Percentiles rank a stretch among this genome's conserved stretches.
Conservation (phyloP, 306 rosid species). For the Dalbergia oliveri region DNA sequence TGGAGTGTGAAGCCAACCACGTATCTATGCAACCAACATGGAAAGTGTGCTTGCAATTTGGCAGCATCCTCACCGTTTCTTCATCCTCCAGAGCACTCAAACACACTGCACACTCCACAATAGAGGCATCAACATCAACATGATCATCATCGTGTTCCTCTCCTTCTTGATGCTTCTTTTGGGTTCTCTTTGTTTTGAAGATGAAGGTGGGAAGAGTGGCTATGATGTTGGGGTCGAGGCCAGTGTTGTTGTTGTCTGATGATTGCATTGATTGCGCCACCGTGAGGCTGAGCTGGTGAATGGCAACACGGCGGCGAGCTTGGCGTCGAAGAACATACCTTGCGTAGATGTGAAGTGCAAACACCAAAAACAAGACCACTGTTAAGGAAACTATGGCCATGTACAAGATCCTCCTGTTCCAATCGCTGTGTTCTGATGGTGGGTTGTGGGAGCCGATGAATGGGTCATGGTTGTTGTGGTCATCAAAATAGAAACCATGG, state of each 20-base stretch:
- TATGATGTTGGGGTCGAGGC: constrained; percentile 60
- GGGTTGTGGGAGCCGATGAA: neutral
- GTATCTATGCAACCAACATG: constrained; percentile 66
- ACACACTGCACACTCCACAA: constrained; percentile 67
- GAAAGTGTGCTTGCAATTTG: constrained; percentile 70
- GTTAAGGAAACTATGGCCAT: constrained; percentile 68
- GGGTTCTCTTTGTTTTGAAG: constrained; percentile 11
- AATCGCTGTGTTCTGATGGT: constrained; percentile 2
- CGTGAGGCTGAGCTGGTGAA: constrained; percentile 57
- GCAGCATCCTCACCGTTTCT: constrained; percentile 58
- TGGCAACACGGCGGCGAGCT: constrained; percentile 63
- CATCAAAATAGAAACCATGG: neutral
- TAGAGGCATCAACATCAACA: neutral
- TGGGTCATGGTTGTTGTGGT: neutral
- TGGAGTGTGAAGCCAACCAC: constrained; percentile 63
- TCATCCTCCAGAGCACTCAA: constrained; percentile 57
- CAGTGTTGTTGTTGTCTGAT: constrained; percentile 39
- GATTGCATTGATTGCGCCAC: constrained; percentile 43
- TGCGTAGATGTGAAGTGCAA: constrained; percentile 83
- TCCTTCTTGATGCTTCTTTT: neutral
- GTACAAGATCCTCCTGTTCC: constrained; percentile 68
- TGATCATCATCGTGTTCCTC: neutral
- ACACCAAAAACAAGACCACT: constrained; percentile 60
- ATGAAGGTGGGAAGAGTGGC: constrained; percentile 56
- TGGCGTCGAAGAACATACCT: constrained; percentile 68